A percentile compares a stretch with the other conserved stretches of the same genome.
Conservation (phyloP, 148 eudicot genomes). For the Camellia lanceoleosa region DNA sequence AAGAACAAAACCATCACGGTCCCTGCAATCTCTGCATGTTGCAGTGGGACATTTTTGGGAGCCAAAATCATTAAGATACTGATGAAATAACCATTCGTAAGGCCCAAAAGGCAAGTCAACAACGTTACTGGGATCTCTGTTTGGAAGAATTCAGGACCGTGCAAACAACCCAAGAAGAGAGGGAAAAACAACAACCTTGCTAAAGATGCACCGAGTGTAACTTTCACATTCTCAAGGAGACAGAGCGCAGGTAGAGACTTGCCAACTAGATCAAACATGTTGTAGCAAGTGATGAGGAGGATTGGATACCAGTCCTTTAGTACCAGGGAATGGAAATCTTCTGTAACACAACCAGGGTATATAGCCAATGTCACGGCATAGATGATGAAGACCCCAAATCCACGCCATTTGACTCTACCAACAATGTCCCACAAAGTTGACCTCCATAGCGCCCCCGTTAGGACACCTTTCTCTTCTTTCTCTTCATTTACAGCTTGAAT, state of each 20-base stretch:
- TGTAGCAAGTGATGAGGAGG: slow-evolving; percentile 66
- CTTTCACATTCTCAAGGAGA: slow-evolving; percentile 62
- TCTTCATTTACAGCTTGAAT: slow-evolving; percentile 52
- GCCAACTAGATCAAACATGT: slow-evolving; percentile 85
- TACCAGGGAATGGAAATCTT: slow-evolving; percentile 71
- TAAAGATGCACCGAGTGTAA: slow-evolving; percentile 63
- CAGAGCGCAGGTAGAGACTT: slow-evolving; percentile 69
- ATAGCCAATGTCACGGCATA: slow-evolving; percentile 82
- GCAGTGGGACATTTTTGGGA: slow-evolving; percentile 70
- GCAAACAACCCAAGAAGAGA: slow-evolving; percentile 69
- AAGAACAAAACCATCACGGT: slow-evolving; percentile 72
- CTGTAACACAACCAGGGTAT: slow-evolving; percentile 90
- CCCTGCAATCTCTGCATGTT: slow-evolving; percentile 75
- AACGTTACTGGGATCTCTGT: slow-evolving; percentile 80
- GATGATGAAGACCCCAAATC: slow-evolving; percentile 51
- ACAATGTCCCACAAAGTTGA: slow-evolving; percentile 68
- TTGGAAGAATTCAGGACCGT: slow-evolving; percentile 73
- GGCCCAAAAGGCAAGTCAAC: slow-evolving; percentile 81
- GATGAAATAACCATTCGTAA: slow-evolving; percentile 87
- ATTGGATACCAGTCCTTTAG: slow-evolving; percentile 92
- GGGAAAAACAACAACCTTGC: slow-evolving; percentile 73
- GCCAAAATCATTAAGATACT: slow-evolving; percentile 76
- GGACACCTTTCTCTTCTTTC: slow-evolving; percentile 48
- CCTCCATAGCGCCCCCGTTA: slow-evolving; percentile 48
- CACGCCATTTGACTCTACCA: slow-evolving; percentile 77